A percentile compares a stretch with the other conserved stretches of the same genome.
phyloP scores from a whole-genome alignment of 2,329 filamentous ascomycete species.

The Proliferodiscus dingleyae region DNA sequence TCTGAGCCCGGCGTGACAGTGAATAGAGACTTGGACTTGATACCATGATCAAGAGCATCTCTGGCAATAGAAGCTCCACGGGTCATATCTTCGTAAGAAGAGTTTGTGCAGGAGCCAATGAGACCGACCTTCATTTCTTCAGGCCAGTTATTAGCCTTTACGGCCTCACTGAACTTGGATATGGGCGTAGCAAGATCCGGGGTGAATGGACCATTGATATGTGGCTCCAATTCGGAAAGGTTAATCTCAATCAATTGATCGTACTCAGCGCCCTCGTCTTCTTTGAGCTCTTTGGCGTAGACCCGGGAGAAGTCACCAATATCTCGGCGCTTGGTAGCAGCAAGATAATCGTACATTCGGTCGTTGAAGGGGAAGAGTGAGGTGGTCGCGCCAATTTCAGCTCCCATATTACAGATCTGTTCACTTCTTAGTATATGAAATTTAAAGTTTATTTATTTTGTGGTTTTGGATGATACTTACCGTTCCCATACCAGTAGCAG shows the following conservation, averaged over 20 bases:
- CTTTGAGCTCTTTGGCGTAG: conserved; percentile 80
- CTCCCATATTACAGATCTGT: conserved; percentile 30
- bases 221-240: conserved; percentile 88
- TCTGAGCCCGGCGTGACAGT: conserved; percentile 95
- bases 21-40: conserved; percentile 92
- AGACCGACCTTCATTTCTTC: conserved; percentile 94
- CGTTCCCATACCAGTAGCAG: conserved; percentile 82
- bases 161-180: conserved; percentile 93
- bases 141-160: conserved; percentile 93
- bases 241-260: conserved; percentile 96
- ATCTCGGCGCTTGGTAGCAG: conserved; percentile 80
- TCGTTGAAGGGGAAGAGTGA: conserved; percentile 98
- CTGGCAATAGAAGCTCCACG: conserved; percentile 86
- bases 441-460: too few species aligned
- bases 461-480: conserved; percentile 57
- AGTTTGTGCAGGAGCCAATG: conserved; percentile 98
- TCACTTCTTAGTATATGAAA: not conserved
- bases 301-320: conserved; percentile 86
- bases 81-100: conserved; percentile 81
- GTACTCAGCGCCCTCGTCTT: conserved; percentile 89
- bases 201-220: conserved; percentile 98
- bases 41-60: conserved; percentile 83
- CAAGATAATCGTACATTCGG: conserved; percentile 93
- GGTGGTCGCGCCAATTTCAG: conserved; percentile 80
- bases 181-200: conserved; percentile 96